Conservation (phyloP, 1,139 yeast genomes). For the Hansenula sp. region DNA sequence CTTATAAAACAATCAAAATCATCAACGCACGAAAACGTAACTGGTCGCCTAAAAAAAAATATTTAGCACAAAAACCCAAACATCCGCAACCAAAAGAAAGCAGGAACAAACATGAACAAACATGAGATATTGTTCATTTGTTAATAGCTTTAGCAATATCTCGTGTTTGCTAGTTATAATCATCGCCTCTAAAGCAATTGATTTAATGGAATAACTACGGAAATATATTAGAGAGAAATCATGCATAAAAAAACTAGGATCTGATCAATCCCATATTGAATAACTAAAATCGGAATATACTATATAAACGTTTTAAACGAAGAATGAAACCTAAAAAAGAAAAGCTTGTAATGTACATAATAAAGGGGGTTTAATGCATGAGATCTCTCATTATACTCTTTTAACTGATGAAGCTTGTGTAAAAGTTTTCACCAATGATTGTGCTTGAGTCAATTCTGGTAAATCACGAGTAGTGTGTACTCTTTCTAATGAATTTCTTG, state of each 20-base stretch:
- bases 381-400: background rate
- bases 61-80: background rate
- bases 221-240: no score
- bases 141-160: background rate
- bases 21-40: conserved; percentile 2
- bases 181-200: no score
- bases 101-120: background rate
- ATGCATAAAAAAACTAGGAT: no score
- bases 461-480: conserved; percentile 12
- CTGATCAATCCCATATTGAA: no score
- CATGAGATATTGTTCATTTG: no score
- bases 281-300: no score
- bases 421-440: conserved; percentile 24
- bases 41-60: no score
- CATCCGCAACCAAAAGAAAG: background rate
- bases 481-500: conserved; percentile 14
- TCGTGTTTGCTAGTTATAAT: no score
- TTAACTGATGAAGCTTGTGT: conserved; percentile 42
- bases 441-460: conserved; percentile 17
- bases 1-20: background rate
- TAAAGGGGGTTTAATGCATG: background rate
- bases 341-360: no score
- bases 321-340: no score
- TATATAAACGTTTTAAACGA: no score
- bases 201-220: no score